Conservation (phyloP, 2,329 filamentous ascomycete genomes). For the Colletotrichum sp. region DNA sequence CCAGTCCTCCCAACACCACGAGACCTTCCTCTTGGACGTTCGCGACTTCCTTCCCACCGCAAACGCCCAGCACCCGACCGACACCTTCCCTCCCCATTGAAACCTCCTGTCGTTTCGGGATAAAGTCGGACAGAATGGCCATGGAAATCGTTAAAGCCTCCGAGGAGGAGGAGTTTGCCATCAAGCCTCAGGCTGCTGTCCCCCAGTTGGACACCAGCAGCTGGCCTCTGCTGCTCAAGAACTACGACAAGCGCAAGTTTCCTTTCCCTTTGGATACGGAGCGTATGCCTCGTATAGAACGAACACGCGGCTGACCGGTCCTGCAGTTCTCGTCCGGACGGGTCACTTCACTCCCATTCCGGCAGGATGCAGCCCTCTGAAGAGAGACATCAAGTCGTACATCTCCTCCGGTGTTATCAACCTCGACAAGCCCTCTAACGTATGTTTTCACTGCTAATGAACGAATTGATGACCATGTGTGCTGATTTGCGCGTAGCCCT, state of each 20-base stretch:
- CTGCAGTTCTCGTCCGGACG: conserved; percentile 83
- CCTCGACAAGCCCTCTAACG: conserved; percentile 70
- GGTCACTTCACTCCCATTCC: conserved; percentile 98
- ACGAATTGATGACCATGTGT: background rate
- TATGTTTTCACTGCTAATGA: background rate
- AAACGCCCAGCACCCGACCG: conserved; percentile 5
- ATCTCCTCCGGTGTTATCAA: conserved; percentile 98
- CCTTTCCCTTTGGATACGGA: conserved; percentile 1
- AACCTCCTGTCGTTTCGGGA: conserved; percentile 3
- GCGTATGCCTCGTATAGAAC: background rate
- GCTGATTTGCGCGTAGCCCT: conserved; percentile 13
- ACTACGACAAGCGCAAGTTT: conserved; percentile 86
- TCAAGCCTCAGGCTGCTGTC: conserved; percentile 87
- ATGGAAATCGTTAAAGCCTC: conserved; percentile 50
- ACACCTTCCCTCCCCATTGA: background rate
- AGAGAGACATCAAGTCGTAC: conserved; percentile 96
- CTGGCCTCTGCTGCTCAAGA: conserved; percentile 94
- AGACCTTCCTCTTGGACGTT: conserved; percentile 17
- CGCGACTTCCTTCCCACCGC: conserved; percentile 11
- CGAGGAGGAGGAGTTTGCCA: conserved; percentile 76
- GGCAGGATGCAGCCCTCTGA: conserved; percentile 86
- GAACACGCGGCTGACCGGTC: conserved; percentile 26
- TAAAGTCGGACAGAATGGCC: conserved; percentile 35
- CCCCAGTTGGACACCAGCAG: conserved; percentile 83
- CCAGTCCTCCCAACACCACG: conserved; percentile 20